Percentiles rank a stretch among this genome's conserved stretches.
phyloP scores from a whole-genome alignment of 78 protist genomes.

The Dictyostelium intermedium region DNA sequence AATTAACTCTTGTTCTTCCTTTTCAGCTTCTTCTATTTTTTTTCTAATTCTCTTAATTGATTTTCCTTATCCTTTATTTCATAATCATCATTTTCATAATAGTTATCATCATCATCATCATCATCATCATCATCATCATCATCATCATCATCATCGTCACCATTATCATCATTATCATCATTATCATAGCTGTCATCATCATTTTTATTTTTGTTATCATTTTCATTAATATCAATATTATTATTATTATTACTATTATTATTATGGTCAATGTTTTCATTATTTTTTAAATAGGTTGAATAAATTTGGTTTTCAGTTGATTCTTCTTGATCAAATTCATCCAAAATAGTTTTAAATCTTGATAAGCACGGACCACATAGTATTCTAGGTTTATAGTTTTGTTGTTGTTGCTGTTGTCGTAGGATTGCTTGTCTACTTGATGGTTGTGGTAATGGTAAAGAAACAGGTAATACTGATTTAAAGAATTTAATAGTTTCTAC shows the following conservation, averaged over 20 bases:
- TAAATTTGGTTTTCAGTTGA: slow-evolving; percentile 13
- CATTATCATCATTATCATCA: not conserved
- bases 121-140: not conserved
- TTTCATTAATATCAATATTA: not conserved
- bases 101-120: not conserved
- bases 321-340: slow-evolving; percentile 41
- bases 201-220: not conserved
- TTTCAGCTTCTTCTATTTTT: slow-evolving; percentile 12
- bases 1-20: slow-evolving; percentile 32
- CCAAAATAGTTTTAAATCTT: slow-evolving; percentile 32
- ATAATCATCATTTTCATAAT: not conserved
- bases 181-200: not conserved
- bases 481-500: slow-evolving; percentile 34
- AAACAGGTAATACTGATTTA: slow-evolving; percentile 18
- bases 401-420: not conserved
- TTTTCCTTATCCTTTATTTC: not conserved
- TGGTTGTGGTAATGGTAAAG: slow-evolving; percentile 12
- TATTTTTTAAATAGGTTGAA: not conserved
- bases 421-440: not conserved
- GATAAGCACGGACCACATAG: slow-evolving; percentile 58
- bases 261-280: not conserved
- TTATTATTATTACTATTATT: not conserved
- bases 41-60: slow-evolving; percentile 11
- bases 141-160: not conserved
- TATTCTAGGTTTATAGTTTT: slow-evolving; percentile 17